Base-by-base conservation (phyloP, 2,329 filamentous ascomycete genomes). In the Neurospora crassa region DNA sequence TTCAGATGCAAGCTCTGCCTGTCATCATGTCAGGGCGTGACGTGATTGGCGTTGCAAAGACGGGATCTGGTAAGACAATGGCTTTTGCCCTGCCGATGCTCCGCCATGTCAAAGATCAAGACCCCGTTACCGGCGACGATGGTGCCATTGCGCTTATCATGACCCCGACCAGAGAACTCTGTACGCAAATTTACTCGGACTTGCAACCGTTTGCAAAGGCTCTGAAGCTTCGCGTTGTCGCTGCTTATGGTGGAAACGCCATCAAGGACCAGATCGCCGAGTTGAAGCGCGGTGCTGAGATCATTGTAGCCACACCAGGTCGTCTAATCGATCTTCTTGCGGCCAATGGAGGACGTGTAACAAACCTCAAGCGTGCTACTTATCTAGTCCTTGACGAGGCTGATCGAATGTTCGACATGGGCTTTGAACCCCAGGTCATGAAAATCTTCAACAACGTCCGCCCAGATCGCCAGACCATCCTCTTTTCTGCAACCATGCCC, bases 341-440 rank as follows among this genome's bases (percentile, higher is more conserved):
- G 53, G 94, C 94, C 69, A 99, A 98, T 79, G 91, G 92, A 75
- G 95, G 95, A n/a, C 89, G 94, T 74, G 94, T 98, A 11, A 97
- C 95, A 14, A 98, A 96, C 78, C 85, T 99, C 71, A 90, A 88
- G 75, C 88, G 96, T 74, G 93, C 97, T 14, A 96, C 93, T 0
- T 99, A 98, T 79, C 90, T 97, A 34, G 96, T 99, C 12, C 88
- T 99, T 47, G 96, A 99, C 79, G 96, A 99, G 82, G 96, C 96
- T 68, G 96, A 99, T 81, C 91, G 96, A 73, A 98, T 99, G 96
- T 97, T 98, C 79, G 96, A 99, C 80, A 98, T 99, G 96, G 96
- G 96, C 16, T 99, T 99, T 78, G 95, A 97, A 81, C 95, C 96
- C 2, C 96, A 99, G 80, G 94, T 99, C 70, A 96, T 96, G 89